Evolutionary conservation across 1,284 basidiomycete species (phyloP), one percentile per base, ranked within the genome.

Genomic region (Meripilus lineatus): DNA sequence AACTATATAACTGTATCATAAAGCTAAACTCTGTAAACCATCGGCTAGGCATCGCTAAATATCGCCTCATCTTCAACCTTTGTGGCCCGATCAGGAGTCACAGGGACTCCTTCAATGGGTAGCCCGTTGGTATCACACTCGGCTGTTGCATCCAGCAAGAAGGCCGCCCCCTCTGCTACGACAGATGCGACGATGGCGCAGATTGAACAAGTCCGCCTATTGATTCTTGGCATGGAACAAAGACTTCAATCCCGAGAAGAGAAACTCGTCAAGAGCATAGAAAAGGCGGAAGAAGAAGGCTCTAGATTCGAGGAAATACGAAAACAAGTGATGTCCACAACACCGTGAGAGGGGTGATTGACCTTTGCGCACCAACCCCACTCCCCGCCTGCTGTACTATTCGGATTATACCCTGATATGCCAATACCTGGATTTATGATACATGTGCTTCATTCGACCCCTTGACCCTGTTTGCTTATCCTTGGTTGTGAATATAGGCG

Each of bases 181-280:
- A 42, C 55, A 44, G 56, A 67, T 30, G 68, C 68, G 50, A 66
- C 67, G 1, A 58, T 76, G 6, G 72, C 79, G 2, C 80, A 84
- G 46, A 70, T 88, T 32, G 84, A 89, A 50, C 79, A 86, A 50
- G 71, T 88, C 5, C 75, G 80, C 25, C 63, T 84, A 50, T 64
- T 88, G 25, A 74, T 89, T 14, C 67, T 88, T 13, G 85, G 86
- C 0, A 87, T 89, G 81, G 84, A 87, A 50, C 78, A 87, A 53
- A 73, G 84, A 38, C 66, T 88, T 50, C 74, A 84, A 49, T 63
- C 62, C 21, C 71, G 84, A 32, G 81, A 88, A 52, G 76, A 79
- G 32, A 79, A 77, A 55, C 63, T 89, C 22, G 53, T 62, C 10
- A 79, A 82, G 61, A 75, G 68, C 20, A 65, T 87, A 10, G 71